Conservation (phyloP, 495 filamentous ascomycete species). For the Xylaria scruposa region DNA sequence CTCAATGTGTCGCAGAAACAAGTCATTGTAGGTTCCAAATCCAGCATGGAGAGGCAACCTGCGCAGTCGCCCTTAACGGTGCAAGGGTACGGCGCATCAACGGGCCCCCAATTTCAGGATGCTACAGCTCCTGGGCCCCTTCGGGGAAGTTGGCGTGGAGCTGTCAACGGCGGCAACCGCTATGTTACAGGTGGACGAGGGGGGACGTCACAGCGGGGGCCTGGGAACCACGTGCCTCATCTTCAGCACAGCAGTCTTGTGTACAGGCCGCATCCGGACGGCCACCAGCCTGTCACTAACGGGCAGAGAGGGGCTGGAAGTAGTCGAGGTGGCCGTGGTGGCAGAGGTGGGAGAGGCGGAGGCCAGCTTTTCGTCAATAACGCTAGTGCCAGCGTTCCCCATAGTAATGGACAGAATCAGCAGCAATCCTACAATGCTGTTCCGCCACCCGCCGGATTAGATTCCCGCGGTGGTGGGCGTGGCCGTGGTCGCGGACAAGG, state of each 20-base stretch:
- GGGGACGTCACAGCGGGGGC: slow-evolving; percentile 42
- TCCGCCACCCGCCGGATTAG: slow-evolving; percentile 76
- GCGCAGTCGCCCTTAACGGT: slow-evolving; percentile 64
- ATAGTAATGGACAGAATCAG: slow-evolving; percentile 40
- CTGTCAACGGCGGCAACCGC: slow-evolving; percentile 52
- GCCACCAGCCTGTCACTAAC: slow-evolving; percentile 30
- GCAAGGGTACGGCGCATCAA: slow-evolving; percentile 65
- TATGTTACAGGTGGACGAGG: slow-evolving; percentile 46
- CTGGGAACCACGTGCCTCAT: slow-evolving; percentile 48
- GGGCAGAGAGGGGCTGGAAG: slow-evolving; percentile 44
- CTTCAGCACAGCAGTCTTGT: slow-evolving; percentile 53
- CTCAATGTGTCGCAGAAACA: slow-evolving; percentile 87
- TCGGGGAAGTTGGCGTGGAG: slow-evolving; percentile 74
- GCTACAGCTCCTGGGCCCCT: slow-evolving; percentile 73
- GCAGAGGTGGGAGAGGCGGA: slow-evolving; percentile 36
- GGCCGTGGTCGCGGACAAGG: slow-evolving; percentile 58
- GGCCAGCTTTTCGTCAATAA: slow-evolving; percentile 37
- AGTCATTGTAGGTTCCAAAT: slow-evolving; percentile 75
- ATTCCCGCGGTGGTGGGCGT: slow-evolving; percentile 63
- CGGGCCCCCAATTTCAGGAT: slow-evolving; percentile 69
- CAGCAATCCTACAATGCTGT: slow-evolving; percentile 72
- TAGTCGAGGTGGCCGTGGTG: slow-evolving; percentile 44
- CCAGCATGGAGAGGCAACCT: slow-evolving; percentile 65
- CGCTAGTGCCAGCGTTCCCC: neutral
- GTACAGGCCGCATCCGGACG: slow-evolving; percentile 44